Conservation (phyloP, 2,329 filamentous ascomycete species). For the Alternaria conjuncta region DNA sequence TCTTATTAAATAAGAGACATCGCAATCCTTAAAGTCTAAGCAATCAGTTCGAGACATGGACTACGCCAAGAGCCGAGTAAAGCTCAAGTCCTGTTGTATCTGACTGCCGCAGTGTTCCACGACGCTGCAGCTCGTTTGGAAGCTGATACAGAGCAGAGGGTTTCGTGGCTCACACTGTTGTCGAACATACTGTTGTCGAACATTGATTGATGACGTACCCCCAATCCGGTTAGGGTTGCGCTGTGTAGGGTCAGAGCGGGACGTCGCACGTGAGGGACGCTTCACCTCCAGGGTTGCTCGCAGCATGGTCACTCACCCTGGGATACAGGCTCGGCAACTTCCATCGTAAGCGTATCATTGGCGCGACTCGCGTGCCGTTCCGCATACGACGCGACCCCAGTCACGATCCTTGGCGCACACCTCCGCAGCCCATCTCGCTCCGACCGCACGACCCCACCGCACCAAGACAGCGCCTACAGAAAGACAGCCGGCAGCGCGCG, state of each 20-base stretch:
- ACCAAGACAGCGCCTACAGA: background rate
- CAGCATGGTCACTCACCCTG: background rate
- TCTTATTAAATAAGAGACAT: no score
- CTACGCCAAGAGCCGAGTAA: background rate
- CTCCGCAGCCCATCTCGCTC: background rate
- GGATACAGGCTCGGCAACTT: background rate
- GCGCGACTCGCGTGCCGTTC: background rate
- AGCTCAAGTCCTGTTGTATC: background rate
- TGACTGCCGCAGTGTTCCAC: background rate
- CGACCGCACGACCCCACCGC: rapidly evolving
- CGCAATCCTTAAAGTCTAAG: no score
- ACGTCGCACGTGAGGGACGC: background rate
- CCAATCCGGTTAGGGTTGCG: background rate
- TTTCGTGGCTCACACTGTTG: background rate
- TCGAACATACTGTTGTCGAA: background rate
- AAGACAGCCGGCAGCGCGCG: background rate
- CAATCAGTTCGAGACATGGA: background rate
- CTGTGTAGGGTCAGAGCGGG: background rate
- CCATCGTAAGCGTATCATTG: background rate
- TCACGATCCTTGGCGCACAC: background rate
- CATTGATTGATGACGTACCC: background rate
- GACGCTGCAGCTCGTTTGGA: background rate
- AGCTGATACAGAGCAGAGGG: background rate
- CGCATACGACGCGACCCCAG: background rate
- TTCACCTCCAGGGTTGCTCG: background rate